These are phyloP conservation scores for Paraphoma chrysanthemicola DNA, from an alignment of 2,329 filamentous ascomycete species.

Conservation along the genomic window DNA sequence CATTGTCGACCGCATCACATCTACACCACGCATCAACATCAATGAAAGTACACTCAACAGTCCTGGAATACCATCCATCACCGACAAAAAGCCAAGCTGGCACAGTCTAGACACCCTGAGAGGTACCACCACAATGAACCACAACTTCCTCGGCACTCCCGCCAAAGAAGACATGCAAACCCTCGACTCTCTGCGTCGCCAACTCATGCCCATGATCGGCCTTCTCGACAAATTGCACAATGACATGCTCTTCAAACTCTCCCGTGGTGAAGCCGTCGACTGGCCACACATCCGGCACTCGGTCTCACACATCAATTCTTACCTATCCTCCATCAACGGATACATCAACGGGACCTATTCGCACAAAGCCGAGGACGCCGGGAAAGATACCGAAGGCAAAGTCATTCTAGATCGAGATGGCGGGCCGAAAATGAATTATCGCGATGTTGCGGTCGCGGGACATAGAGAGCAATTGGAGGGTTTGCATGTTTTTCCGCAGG, in stretches of 20 bases:
- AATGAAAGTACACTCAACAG: background rate
- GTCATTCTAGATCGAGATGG: constrained; percentile 9
- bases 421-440: constrained; percentile 9
- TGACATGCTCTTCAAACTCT: constrained; percentile 27
- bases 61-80: background rate
- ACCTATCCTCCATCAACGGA: constrained; percentile 24
- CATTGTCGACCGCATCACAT: background rate
- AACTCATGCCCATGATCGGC: constrained; percentile 33
- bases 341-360: constrained; percentile 31
- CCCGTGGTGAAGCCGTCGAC: constrained; percentile 21
- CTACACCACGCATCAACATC: constrained; percentile 3
- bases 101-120: background rate
- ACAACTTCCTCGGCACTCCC: constrained; percentile 31
- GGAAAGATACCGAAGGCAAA: constrained; percentile 22
- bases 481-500: constrained; percentile 33
- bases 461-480: constrained; percentile 20
- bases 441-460: constrained; percentile 7
- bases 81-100: background rate
- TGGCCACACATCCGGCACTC: constrained; percentile 32
- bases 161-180: constrained; percentile 29
- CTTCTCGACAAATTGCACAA: constrained; percentile 28
- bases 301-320: constrained; percentile 19
- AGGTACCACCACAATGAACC: constrained; percentile 25
- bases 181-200: constrained; percentile 31
- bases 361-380: constrained; percentile 14